Percentiles rank a stretch among this genome's conserved stretches.
Evolutionary conservation across 371 early-diverging fungal genomes (phyloP).

Genomic region (Mucor velutinosus): DNA sequence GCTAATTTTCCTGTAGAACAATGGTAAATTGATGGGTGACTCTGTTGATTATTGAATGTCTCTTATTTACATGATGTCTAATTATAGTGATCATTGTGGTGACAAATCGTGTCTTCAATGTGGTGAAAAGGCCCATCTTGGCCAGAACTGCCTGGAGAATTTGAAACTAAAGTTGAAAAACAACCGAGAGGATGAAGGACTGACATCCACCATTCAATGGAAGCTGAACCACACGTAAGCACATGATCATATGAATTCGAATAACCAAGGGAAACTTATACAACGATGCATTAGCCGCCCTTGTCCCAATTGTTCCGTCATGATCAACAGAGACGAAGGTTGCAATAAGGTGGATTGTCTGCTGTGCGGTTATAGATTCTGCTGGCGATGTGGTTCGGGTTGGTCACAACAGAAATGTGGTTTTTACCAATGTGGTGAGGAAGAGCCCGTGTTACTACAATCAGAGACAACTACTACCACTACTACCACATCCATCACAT

Average conservation of each 20-base stretch:
- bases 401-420: slow-evolving; percentile 50
- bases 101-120: slow-evolving; percentile 56
- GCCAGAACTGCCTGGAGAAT: slow-evolving; percentile 47
- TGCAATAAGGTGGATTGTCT: slow-evolving; percentile 81
- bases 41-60: neutral
- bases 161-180: slow-evolving; percentile 30
- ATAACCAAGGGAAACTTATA: neutral
- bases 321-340: slow-evolving; percentile 79
- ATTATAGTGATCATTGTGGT: slow-evolving; percentile 36
- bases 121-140: slow-evolving; percentile 47
- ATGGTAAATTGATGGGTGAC: slow-evolving; percentile 48
- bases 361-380: slow-evolving; percentile 72
- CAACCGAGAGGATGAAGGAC: slow-evolving; percentile 18
- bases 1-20: slow-evolving; percentile 56
- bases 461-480: too few relatives aligned
- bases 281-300: slow-evolving; percentile 37
- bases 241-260: too few relatives aligned
- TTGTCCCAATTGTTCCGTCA: slow-evolving; percentile 73
- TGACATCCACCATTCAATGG: slow-evolving; percentile 50
- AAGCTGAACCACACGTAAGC: slow-evolving; percentile 51
- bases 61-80: too few relatives aligned
- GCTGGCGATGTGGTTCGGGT: slow-evolving; percentile 60
- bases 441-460: neutral
- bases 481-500: neutral
- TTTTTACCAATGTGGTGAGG: slow-evolving; percentile 43